Base-by-base conservation (phyloP, 2,329 filamentous ascomycete genomes). In the Cytospora chrysosperma region DNA sequence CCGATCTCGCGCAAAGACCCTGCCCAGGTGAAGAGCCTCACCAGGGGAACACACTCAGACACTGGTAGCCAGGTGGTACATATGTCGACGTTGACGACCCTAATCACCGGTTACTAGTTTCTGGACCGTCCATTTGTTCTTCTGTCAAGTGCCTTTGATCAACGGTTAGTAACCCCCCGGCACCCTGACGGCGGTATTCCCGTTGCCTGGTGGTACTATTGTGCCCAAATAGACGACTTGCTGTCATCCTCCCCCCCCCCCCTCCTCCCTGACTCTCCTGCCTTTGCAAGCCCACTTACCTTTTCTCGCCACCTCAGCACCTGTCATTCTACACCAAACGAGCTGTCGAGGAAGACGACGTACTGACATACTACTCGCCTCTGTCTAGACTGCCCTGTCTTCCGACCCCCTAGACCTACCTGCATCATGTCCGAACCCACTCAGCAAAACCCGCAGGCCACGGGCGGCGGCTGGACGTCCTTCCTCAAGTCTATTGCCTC, bases 401-500 rank as follows among this genome's bases (percentile, higher is more conserved):
- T 47, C 43, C 43, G 43, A 24, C n/a, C 10, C 21, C 43, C 43
- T 24, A 47, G 21, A 47, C 4, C 13, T 47, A 47, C 9, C n/a
- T 24, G 21, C n/a, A 47, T 24, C 19, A 67, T 67, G 65, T 56
- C 65, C 53, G 63, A 65, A 37, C 49, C 30, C 50, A 54, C 57
- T 21, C 61, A 61, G 21, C 66, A 73, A 32, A 69, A 75, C 50
- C 67, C 76, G 34, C 74, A 77, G 65, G 76, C 77, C 53, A 74
- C 71, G 62, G 68, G 70, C 68, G 76, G 79, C 67, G 82, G 79
- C 73, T 84, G 82, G 82, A 73, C 79, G 30, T 75, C 81, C 47
- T 83, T 84, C 68, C 74, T 84, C 65, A 83, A 83, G 84, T 92
- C 90, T 55, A 90, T 93, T 72, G 88, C 89, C 59, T 91, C 88